Evolutionary conservation across 2,329 filamentous ascomycete genomes (phyloP).

Genomic region (Penicillium sp.): DNA sequence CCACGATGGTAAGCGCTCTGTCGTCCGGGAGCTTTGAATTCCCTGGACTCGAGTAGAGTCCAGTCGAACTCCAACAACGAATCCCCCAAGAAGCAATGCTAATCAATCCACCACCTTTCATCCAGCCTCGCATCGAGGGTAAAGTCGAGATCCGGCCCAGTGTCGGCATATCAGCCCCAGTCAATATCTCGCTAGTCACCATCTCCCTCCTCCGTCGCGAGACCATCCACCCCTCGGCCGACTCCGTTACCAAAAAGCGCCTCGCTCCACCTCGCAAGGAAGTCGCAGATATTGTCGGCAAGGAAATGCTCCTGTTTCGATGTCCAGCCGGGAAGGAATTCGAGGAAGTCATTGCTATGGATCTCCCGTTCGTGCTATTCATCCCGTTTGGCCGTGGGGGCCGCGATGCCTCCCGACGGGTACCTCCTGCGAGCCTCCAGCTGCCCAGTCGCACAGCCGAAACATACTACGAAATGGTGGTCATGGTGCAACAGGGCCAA

Average conservation of each 20-base stretch:
- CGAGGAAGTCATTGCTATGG: constrained; percentile 92
- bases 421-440: constrained; percentile 90
- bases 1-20: constrained; percentile 77
- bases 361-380: constrained; percentile 94
- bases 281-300: constrained; percentile 88
- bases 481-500: constrained; percentile 90
- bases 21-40: constrained; percentile 3
- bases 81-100: neutral
- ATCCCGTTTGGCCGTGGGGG: constrained; percentile 93
- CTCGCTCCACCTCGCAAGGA: constrained; percentile 89
- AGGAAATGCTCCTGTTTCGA: constrained; percentile 89
- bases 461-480: constrained; percentile 95
- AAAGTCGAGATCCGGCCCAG: constrained; percentile 94
- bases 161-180: constrained; percentile 82
- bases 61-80: constrained; percentile 5
- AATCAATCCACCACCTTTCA: neutral
- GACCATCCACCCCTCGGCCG: constrained; percentile 94
- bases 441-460: constrained; percentile 92
- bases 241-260: constrained; percentile 90
- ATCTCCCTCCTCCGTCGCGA: constrained; percentile 93
- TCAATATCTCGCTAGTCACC: constrained; percentile 88
- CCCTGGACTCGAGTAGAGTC: neutral
- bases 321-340: constrained; percentile 82
- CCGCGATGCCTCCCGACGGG: constrained; percentile 84
- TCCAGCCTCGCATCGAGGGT: constrained; percentile 91